These are phyloP conservation scores for Dionaea muscipula DNA, from an alignment of 179 eudicot species.

Conservation along the genomic window DNA sequence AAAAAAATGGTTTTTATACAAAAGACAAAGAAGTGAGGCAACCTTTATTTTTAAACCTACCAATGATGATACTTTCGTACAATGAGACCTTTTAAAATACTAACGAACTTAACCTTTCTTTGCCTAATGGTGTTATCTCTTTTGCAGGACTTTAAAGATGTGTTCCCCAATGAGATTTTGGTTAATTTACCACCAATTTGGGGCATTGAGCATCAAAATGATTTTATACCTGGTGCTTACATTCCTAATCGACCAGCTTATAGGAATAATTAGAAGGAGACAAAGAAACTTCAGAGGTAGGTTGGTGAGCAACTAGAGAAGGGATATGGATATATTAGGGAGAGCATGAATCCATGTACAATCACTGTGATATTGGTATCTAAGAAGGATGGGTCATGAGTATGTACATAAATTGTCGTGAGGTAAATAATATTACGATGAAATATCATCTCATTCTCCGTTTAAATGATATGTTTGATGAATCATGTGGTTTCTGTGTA, in stretches of 20 bases:
- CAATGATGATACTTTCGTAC: no score
- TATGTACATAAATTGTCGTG: constrained; percentile 8
- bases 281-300: not conserved
- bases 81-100: no score
- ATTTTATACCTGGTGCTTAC: not conserved
- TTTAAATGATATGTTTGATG: no score
- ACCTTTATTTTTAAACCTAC: no score
- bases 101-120: no score
- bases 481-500: no score
- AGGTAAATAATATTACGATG: not conserved
- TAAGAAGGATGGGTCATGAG: constrained; percentile 14
- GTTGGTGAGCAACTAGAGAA: not conserved
- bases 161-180: no score
- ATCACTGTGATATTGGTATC: not conserved
- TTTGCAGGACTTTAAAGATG: no score
- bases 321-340: not conserved
- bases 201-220: not conserved
- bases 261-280: not conserved
- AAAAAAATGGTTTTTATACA: no score
- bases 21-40: no score
- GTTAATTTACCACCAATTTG: not conserved
- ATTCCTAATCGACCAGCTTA: not conserved
- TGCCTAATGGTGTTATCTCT: no score
- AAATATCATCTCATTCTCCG: no score
- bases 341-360: constrained; percentile 4